phyloP scores from a whole-genome alignment of 78 protist species.

The slime mould (Dictyostelium discoideum) region dicty_2.7 NC_007089.4:3524501-3525000 shows the following conservation, averaged over 20 bases:
- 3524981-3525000: conserved; percentile 27
- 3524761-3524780: not conserved
- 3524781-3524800: not conserved
- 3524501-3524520: conserved; percentile 29
- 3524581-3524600: not conserved
- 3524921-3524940: not conserved
- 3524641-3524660: too few species aligned
- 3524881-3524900: conserved; percentile 17
- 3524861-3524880: conserved; percentile 30
- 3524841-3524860: conserved; percentile 48
- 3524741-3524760: not conserved
- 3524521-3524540: not conserved
- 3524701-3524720: not conserved
- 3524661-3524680: not conserved
- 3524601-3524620: not conserved
- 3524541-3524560: not conserved
- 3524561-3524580: conserved; percentile 3
- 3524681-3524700: not conserved
- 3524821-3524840: not conserved
- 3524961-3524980: conserved; percentile 39
- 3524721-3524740: not conserved
- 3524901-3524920: conserved; percentile 54
- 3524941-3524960: not conserved
- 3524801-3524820: not conserved
- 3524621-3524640: not conserved